Base-by-base conservation (phyloP, 176 grass and related monocot genomes). In the Musa itinerans region DNA sequence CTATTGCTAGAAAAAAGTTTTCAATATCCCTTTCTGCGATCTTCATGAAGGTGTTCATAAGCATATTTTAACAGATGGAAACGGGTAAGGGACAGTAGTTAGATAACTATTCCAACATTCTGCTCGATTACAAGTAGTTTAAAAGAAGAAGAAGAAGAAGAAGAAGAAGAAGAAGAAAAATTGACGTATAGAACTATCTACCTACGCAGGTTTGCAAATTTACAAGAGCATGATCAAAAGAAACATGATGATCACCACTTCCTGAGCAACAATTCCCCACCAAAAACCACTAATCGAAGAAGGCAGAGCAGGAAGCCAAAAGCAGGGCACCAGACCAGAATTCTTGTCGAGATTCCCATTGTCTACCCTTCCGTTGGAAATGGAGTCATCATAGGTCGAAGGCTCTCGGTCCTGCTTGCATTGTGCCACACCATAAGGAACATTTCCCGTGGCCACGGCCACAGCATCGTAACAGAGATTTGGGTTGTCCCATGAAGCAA, bases 401-500 rank as follows among this genome's bases (percentile, higher is more conserved):
- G 65, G 54, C 75, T 69, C 13, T 58, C 65, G 76, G 77, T 78
- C 73, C 54, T 78, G 82, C 79, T 87, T 89, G 86, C 86, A 96
- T 52, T 75, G 70, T 0, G 74, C 77, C 9, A 86, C 79, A 0
- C 82, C 88, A 17, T 57, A 11, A 13, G 78, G 80, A 53, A 63
- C 80, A 7, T 83, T 53, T 2, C 67, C 74, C 13, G 69, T 70
- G 11, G 72, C 87, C 10, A 76, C 79, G 0, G 76, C 73, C 8
- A 54, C 79, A 50, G 52, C 3, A 52, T 65, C 15, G 76, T 85
- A 96, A 48, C 93, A 96, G 76, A 96, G 2, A 56, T 87, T 88
- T 1, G 89, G 87, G 67, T 96, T 92, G 25, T 88, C 84, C 93
- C 93, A 92, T 2, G 89, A 90, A 2, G 87, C 87, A 78, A 96